Base-by-base conservation (phyloP, 2,329 filamentous ascomycete species). In the Fusarium goolgardi region DNA sequence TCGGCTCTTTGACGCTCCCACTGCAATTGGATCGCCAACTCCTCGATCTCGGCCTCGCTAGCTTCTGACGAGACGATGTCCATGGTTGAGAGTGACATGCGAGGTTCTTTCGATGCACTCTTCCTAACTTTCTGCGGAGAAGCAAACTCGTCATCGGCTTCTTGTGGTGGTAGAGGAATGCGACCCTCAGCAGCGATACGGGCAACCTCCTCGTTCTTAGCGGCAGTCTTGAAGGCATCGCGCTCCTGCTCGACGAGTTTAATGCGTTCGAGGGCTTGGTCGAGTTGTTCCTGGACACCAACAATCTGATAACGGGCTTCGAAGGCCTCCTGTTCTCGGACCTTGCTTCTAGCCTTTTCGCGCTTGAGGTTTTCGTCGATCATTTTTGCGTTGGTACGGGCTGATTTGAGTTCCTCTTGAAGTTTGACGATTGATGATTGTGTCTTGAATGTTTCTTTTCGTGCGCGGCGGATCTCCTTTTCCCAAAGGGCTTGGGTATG, bases 361-460 rank as follows among this genome's bases (percentile, higher is more conserved):
- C 85, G 82, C 61, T 88, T 85, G 15, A 93, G 79, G 58, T 82
- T 83, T 50, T 88, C 84, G 66, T 91, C 86, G 25, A 82, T 79
- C 10, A 84, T 80, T 67, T 86, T 88, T 51, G 84, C 78, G n/a
- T 81, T 79, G 27, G 79, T 79, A 44, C 88, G 85, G 52, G 86
- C 81, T 1, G 86, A 80, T 75, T 92, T 92, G 67, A 92, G 83
- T 72, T 93, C 90, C 71, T 92, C 90, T 75, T 92, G 90, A n/a
- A 90, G 76, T 75, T 91, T 91, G 71, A 92, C 86, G 32, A 90
- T 84, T 13, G 81, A 78, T 4, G 90, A 91, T 70, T 91, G 89
- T n/a, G 87, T 85, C 75, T 92, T 92, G 83, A 92, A 92, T 4
- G 88, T 88, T 71, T 93, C 91, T 71, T 93, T 93, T 50, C 89